Evolutionary conservation across 2,329 filamentous ascomycete genomes (phyloP).

Genomic region (Fusarium virguliforme): DNA sequence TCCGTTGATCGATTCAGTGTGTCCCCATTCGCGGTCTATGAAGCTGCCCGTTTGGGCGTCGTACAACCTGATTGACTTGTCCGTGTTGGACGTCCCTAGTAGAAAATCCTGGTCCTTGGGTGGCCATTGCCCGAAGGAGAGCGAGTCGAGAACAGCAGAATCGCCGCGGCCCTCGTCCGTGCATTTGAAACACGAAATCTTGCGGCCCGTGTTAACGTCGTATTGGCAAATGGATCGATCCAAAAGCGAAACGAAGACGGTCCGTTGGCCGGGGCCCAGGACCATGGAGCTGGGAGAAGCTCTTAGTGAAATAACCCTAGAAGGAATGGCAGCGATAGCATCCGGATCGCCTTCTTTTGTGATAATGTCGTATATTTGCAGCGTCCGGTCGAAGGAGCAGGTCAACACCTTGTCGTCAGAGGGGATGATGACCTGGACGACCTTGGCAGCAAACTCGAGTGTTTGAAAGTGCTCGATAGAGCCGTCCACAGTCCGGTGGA

Average conservation of each 20-base stretch:
- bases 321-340: conserved; percentile 82
- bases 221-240: conserved; percentile 75
- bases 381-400: conserved; percentile 88
- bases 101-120: conserved; percentile 76
- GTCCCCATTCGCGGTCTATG: conserved; percentile 91
- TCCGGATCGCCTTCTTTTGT: conserved; percentile 76
- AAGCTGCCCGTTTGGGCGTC: conserved; percentile 83
- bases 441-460: conserved; percentile 90
- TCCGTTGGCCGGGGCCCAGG: conserved; percentile 74
- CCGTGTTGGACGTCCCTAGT: conserved; percentile 91
- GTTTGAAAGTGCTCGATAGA: conserved; percentile 88
- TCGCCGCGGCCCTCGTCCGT: conserved; percentile 86
- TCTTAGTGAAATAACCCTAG: conserved; percentile 85
- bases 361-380: conserved; percentile 86
- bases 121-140: conserved; percentile 75
- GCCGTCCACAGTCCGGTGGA: conserved; percentile 71
- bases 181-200: conserved; percentile 83
- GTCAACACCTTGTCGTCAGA: conserved; percentile 84
- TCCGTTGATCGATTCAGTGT: conserved; percentile 93
- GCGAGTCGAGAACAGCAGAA: conserved; percentile 84
- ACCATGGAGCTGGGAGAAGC: conserved; percentile 90
- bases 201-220: conserved; percentile 77
- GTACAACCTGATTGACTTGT: conserved; percentile 95
- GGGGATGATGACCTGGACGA: conserved; percentile 82
- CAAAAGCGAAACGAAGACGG: conserved; percentile 72